Percentiles rank a stretch among this genome's conserved stretches.
Conservation (phyloP, 495 filamentous ascomycete genomes). For the Penicillium pancosmium region DNA sequence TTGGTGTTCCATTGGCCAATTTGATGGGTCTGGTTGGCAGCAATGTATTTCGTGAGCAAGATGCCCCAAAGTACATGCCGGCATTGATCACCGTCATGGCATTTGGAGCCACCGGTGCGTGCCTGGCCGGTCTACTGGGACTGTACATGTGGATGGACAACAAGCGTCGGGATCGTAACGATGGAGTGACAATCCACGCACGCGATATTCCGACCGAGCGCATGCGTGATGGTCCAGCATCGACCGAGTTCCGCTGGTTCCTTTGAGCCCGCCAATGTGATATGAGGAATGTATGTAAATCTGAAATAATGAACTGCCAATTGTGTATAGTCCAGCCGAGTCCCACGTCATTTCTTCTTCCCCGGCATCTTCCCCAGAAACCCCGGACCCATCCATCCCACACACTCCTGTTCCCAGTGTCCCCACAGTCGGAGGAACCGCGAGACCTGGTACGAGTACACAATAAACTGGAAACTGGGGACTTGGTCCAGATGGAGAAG, state of each 20-base stretch:
- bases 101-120: conserved; percentile 64
- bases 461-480: background rate
- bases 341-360: background rate
- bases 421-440: conserved; percentile 3
- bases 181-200: conserved; percentile 61
- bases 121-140: conserved; percentile 60
- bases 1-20: conserved; percentile 73
- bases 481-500: background rate
- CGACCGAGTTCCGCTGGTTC: conserved; percentile 71
- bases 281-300: background rate
- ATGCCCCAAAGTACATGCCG: conserved; percentile 72
- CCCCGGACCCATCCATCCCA: background rate
- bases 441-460: background rate
- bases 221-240: conserved; percentile 64
- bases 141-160: conserved; percentile 73
- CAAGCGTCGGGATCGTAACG: conserved; percentile 57
- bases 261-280: conserved; percentile 16
- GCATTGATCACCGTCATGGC: conserved; percentile 71
- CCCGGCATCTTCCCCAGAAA: background rate
- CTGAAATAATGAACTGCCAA: background rate
- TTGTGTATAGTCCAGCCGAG: conserved; percentile 1
- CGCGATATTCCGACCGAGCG: conserved; percentile 67
- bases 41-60: conserved; percentile 69
- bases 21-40: conserved; percentile 72
- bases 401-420: background rate